Evolutionary conservation across 352 stramenopile genomes (phyloP), one percentile per base, ranked within the genome.

Genomic region (Globisporangium polare): DNA sequence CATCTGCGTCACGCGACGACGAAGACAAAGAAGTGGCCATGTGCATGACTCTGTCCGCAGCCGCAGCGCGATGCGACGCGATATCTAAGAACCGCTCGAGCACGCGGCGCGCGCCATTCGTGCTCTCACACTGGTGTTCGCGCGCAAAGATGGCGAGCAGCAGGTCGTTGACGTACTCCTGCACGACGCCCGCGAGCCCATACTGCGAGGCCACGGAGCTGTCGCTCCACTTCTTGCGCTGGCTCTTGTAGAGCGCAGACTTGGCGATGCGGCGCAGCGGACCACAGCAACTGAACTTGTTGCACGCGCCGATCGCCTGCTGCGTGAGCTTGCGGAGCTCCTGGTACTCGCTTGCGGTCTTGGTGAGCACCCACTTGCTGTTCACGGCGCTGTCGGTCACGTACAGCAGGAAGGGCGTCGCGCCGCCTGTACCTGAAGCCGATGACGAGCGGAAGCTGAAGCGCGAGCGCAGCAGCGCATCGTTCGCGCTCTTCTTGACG

Each of bases 301-400:
- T 75, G 60, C 86, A 94, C 29, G 45, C 62, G 22, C 61, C 57
- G 50, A 74, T 57, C 5, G 63, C 62, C 27, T 62, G 61, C 58
- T 74, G 69, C 18, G 88, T 64, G 15, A 24, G 58, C 22, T 73
- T 73, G 62, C 78, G 75, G 10, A 92, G 69, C 33, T 73, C 62
- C 12, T 72, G 41, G 59, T 83, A 72, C 43, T 92, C 78, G 53
- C 24, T 57, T 1, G 70, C 75, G 7, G 71, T 73, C 60, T 90
- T 92, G 52, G 53, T 61, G 54, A 92, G 55, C 37, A 92, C 82
- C 80, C 80, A 94, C 52, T 88, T 89, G 60, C 86, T 77, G 46
- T 66, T 70, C 54, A 87, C 71, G 31, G 80, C 66, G 46, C 67
- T 75, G 68, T 94, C 80, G n/a, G 76, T 88, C 50, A 94, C 77